Conservation (phyloP, 2,329 filamentous ascomycete genomes). For the Cytospora piceae region DNA sequence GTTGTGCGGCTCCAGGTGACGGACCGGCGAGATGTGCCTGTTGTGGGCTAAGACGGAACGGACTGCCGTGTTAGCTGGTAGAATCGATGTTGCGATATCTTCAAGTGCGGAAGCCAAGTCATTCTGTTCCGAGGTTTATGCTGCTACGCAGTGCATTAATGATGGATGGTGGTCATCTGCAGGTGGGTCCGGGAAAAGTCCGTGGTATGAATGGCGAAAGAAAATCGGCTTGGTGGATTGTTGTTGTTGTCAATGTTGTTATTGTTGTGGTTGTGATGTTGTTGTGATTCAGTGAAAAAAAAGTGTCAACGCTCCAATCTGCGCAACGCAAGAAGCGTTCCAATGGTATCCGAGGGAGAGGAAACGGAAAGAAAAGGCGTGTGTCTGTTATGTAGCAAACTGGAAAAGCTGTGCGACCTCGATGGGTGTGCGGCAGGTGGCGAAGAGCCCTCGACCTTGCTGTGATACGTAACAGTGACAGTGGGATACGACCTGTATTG, state of each 20-base stretch:
- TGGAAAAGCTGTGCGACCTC: slow-evolving; percentile 4
- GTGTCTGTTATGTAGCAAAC: slow-evolving; percentile 11
- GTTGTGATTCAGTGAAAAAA: not conserved
- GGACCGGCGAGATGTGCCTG: slow-evolving; percentile 9
- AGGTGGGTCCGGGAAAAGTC: slow-evolving; percentile 14
- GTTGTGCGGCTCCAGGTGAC: not conserved
- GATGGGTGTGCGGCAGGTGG: not conserved
- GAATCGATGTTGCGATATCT: slow-evolving; percentile 21
- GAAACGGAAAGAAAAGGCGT: slow-evolving; percentile 10
- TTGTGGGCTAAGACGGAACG: slow-evolving; percentile 19
- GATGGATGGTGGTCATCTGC: slow-evolving; percentile 26
- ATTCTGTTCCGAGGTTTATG: slow-evolving; percentile 28
- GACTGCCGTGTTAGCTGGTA: slow-evolving; percentile 14
- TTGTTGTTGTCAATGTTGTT: not conserved
- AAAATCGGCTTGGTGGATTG: slow-evolving; percentile 7
- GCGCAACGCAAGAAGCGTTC: slow-evolving; percentile 3
- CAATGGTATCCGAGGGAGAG: not conserved
- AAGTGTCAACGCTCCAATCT: slow-evolving; percentile 8
- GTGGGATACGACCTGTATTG: slow-evolving; percentile 10
- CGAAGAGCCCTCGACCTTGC: slow-evolving; percentile 5
- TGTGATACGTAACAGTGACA: slow-evolving; percentile 9
- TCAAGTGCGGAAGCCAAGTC: slow-evolving; percentile 27
- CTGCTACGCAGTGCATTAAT: slow-evolving; percentile 3
- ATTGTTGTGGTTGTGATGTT: not conserved
- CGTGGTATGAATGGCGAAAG: slow-evolving; percentile 9